Percentiles rank a stretch among this genome's conserved stretches.
Conservation (phyloP, 345 rosid genomes). For the Moringa oleifera region DNA sequence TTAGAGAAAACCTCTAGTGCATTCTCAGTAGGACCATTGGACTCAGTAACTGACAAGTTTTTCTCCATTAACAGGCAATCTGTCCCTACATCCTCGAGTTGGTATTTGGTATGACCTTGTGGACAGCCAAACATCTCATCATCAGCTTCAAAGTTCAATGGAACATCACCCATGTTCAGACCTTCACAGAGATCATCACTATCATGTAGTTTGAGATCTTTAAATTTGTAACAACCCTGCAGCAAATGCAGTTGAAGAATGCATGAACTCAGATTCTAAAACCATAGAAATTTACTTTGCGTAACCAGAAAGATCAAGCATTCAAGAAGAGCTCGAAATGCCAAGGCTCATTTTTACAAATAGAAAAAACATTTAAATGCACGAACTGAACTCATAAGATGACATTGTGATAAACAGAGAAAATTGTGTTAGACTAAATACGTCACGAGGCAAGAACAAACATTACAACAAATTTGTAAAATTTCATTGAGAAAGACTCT, state of each 20-base stretch:
- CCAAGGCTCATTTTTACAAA: too few species aligned
- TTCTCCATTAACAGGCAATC: slow-evolving; percentile 37
- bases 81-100: slow-evolving; percentile 29
- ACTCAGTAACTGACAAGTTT: slow-evolving; percentile 33
- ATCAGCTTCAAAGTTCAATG: slow-evolving; percentile 37
- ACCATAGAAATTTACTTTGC: not conserved
- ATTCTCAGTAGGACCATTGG: slow-evolving; percentile 41
- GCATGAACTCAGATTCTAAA: not conserved
- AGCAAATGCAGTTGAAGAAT: slow-evolving; percentile 8
- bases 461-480: not conserved
- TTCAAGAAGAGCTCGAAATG: too few species aligned
- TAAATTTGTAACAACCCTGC: slow-evolving; percentile 32
- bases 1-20: slow-evolving; percentile 38
- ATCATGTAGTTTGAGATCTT: slow-evolving; percentile 38
- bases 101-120: slow-evolving; percentile 31
- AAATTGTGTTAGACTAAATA: too few species aligned
- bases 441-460: not conserved
- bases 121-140: slow-evolving; percentile 43
- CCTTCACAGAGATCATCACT: slow-evolving; percentile 52
- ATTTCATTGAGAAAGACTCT: too few species aligned
- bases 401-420: not conserved
- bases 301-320: too few species aligned
- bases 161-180: slow-evolving; percentile 47
- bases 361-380: too few species aligned
- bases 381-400: not conserved